Conservation (phyloP, 129 eudicot species). For the Apium graveolens region DNA sequence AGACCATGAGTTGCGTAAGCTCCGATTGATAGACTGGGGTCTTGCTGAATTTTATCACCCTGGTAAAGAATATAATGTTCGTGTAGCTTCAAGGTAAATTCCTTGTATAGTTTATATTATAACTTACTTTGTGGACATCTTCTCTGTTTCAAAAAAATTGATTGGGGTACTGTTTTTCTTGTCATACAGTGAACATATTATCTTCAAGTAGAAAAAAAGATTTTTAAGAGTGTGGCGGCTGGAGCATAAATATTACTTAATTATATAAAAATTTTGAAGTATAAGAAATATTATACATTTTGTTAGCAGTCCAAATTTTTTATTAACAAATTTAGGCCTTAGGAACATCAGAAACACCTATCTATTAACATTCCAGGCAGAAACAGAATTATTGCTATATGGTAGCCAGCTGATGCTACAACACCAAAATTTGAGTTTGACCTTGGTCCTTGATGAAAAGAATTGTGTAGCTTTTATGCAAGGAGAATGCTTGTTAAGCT, state of each 20-base stretch:
- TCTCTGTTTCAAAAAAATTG: background rate
- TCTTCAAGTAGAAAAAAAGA: background rate
- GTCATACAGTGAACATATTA: background rate
- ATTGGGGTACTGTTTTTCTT: background rate
- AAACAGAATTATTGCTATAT: background rate
- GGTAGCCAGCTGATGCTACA: background rate
- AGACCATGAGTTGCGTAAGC: constrained; percentile 91
- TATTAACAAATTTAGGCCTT: background rate
- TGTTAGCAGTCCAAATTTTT: background rate
- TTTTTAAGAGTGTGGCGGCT: background rate
- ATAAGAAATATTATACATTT: background rate
- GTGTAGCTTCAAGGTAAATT: constrained; percentile 89
- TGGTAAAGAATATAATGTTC: constrained; percentile 91
- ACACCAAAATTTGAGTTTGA: background rate
- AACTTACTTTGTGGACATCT: background rate
- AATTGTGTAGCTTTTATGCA: background rate
- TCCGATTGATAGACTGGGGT: constrained; percentile 97
- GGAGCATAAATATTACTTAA: background rate
- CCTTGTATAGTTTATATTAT: background rate
- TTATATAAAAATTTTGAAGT: background rate
- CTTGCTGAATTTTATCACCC: constrained; percentile 98
- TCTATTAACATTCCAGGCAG: background rate
- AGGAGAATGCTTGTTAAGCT: background rate
- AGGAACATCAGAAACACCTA: background rate
- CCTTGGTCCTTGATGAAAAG: background rate